A percentile compares a stretch with the other conserved stretches of the same genome.
Evolutionary conservation across 805 yeast genomes (phyloP).

Genomic region (Pichia occidentalis): DNA sequence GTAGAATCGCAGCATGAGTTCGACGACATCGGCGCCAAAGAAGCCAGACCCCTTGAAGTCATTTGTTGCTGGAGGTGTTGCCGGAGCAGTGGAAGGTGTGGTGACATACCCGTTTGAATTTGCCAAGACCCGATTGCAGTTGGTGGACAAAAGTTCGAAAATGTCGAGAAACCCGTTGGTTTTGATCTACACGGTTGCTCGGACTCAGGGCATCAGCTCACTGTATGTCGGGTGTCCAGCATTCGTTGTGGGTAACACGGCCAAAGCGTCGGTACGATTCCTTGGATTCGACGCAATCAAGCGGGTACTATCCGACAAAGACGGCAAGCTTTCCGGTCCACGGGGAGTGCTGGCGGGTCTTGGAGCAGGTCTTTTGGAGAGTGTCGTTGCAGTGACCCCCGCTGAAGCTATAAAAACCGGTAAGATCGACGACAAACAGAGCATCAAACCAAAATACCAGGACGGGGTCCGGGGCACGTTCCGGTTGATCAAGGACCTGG

Average conservation of each 20-base stretch:
- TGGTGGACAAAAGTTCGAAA: constrained; percentile 57
- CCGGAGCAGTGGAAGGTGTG: constrained; percentile 93
- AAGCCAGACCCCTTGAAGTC: constrained; percentile 70
- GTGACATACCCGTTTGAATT: constrained; percentile 95
- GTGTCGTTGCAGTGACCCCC: constrained; percentile 92
- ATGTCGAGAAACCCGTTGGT: constrained; percentile 79
- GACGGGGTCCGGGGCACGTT: constrained; percentile 57
- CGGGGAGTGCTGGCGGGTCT: constrained; percentile 95
- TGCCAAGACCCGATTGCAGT: constrained; percentile 89
- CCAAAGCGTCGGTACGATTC: constrained; percentile 92
- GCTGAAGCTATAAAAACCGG: constrained; percentile 96
- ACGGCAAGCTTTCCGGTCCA: constrained; percentile 83
- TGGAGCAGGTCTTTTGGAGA: constrained; percentile 92
- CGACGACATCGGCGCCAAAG: constrained; percentile 8
- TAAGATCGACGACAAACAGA: constrained; percentile 84
- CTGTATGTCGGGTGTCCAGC: constrained; percentile 96
- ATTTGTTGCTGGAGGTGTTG: constrained; percentile 90
- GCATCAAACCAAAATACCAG: constrained; percentile 71
- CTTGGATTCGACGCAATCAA: constrained; percentile 89
- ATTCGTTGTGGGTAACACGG: constrained; percentile 91
- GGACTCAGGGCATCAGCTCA: constrained; percentile 69
- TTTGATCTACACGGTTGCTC: constrained; percentile 67
- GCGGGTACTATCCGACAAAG: constrained; percentile 64
- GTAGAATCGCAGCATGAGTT: not conserved
- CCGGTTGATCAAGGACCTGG: constrained; percentile 65